Evolutionary conservation across 2,329 filamentous ascomycete genomes (phyloP), one percentile per base, ranked within the genome.

Genomic region (Cladosporium sp.): DNA sequence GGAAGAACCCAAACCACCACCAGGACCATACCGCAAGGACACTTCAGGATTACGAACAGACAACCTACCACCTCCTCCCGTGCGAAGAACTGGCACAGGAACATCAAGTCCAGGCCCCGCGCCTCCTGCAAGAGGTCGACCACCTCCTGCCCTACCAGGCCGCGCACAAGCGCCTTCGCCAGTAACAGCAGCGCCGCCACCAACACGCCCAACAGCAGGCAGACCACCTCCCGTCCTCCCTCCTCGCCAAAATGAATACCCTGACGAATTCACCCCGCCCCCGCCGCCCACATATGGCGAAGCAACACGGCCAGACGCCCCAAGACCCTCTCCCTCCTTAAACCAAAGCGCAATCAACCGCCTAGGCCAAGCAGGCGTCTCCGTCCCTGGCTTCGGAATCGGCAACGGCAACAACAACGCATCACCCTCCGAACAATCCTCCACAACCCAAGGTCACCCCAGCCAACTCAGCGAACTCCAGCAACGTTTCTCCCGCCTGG

Each of bases 311-410:
- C 53, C 57, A 52, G 61, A 35, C 53, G 55, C 58, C 40, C 55
- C 57, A 53, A 50, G 61, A 46, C 51, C 65, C 11, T 52, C 65
- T 40, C 29, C 61, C 11, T 52, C 65, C 40, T 58, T 82, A 38
- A 82, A 83, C 48, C 75, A 79, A 58, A 79, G 75, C 4, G 84
- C 88, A 4, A 65, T 85, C 49, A 76, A 72, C 51, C 78, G 88
- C 36, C 75, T 96, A 7, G 80, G 83, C 9, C 78, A 82, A 32
- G 84, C 87, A 1, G 90, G 90, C 1, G 76, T 95, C 5, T 86
- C 84, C 0, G 88, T 95, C 0, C 85, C 89, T 0, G 85, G 79
- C 0, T 73, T 95, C 3, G 86, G 86, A 4, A 94, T 95, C 53
- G 83, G 82, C 3, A 65, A 62, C 40, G 69, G 57, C 50, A 60